Evolutionary conservation across 2,329 filamentous ascomycete genomes (phyloP).

Genomic region (Colletotrichum godetiae): DNA sequence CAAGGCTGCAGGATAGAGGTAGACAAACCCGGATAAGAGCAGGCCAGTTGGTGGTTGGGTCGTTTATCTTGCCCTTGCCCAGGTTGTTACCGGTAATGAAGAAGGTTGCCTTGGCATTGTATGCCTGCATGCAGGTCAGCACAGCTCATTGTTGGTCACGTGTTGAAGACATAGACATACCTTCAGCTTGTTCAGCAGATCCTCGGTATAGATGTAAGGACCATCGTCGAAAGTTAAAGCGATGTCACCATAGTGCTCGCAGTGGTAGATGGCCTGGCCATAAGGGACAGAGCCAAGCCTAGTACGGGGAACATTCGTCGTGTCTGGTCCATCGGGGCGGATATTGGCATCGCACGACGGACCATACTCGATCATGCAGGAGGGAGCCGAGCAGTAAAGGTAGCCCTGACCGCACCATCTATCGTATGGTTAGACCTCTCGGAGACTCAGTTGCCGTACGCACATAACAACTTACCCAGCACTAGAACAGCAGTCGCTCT

Average conservation of each 20-base stretch:
- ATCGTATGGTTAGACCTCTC: not conserved
- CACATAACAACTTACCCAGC: constrained; percentile 47
- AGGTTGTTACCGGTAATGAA: constrained; percentile 61
- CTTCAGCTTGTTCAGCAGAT: constrained; percentile 52
- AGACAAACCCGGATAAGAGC: constrained; percentile 45
- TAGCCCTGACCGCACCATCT: constrained; percentile 66
- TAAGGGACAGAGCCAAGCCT: constrained; percentile 66
- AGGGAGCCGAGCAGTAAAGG: constrained; percentile 70
- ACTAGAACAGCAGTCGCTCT: constrained; percentile 54
- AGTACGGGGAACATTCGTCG: constrained; percentile 61
- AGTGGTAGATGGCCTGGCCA: constrained; percentile 67
- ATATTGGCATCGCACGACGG: constrained; percentile 70
- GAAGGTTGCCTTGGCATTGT: constrained; percentile 74
- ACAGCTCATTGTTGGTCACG: not conserved
- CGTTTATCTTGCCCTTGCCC: constrained; percentile 60
- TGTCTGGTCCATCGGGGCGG: constrained; percentile 63
- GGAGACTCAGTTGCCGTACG: not conserved
- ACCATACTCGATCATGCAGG: constrained; percentile 72
- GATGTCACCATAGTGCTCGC: constrained; percentile 64
- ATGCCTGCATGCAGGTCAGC: constrained; percentile 45
- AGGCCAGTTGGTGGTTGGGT: constrained; percentile 51
- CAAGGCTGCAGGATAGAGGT: not conserved
- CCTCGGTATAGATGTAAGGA: constrained; percentile 54
- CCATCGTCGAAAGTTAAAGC: constrained; percentile 62
- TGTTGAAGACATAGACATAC: constrained; percentile 55